These are phyloP conservation scores for Closterium sp. DNA, from an alignment of 139 green algal species.

Conservation along the genomic window DNA sequence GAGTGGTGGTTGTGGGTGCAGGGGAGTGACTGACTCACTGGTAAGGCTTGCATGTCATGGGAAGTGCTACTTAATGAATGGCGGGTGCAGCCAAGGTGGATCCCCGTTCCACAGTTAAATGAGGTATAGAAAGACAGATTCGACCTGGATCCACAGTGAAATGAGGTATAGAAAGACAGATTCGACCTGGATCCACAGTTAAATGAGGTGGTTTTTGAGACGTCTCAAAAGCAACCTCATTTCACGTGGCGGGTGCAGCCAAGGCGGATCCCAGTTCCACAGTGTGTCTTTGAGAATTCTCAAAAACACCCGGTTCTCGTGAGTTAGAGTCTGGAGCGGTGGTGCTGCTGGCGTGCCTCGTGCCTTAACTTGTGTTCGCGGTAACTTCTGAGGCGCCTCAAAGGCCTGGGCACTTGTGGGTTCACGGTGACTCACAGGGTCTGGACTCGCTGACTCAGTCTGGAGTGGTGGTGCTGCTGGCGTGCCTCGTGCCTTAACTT, in stretches of 20 bases:
- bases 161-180: conserved; percentile 51
- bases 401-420: not conserved
- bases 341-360: not conserved
- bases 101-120: not conserved
- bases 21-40: too few relatives aligned
- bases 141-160: conserved; percentile 75
- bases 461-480: too few relatives aligned
- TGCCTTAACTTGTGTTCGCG: not conserved
- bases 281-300: not conserved
- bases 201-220: too few relatives aligned
- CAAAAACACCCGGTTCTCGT: too few relatives aligned
- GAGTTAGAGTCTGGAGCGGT: too few relatives aligned
- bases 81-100: conserved; percentile 71
- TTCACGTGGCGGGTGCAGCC: conserved; percentile 75
- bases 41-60: too few relatives aligned
- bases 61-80: too few relatives aligned
- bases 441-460: too few relatives aligned
- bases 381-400: too few relatives aligned
- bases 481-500: too few relatives aligned
- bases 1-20: too few relatives aligned
- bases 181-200: conserved; percentile 55
- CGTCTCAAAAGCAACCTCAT: too few relatives aligned
- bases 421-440: not conserved
- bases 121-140: conserved; percentile 66
- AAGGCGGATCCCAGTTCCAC: conserved; percentile 80